Evolutionary conservation across 129 eudicot genomes (phyloP).

Genomic region (Saposhnikovia divaricata): DNA sequence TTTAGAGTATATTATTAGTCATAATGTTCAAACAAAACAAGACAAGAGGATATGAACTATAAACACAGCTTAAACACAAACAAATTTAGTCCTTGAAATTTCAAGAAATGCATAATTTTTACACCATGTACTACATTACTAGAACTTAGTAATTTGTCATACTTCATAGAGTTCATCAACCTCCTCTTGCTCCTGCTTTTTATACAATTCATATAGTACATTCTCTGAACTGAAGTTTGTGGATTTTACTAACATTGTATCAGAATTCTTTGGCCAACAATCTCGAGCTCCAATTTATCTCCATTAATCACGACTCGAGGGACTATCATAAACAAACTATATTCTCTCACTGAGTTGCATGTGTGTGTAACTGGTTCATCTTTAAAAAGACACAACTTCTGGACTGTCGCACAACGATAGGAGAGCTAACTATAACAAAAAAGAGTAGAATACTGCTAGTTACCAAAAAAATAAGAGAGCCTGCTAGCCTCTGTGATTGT

Average conservation of each 20-base stretch:
- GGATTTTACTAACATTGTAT: neutral
- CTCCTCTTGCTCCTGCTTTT: neutral
- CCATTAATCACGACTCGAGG: neutral
- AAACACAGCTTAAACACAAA: constrained; percentile 4
- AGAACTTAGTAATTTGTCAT: neutral
- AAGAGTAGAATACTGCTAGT: neutral
- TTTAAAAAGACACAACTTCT: no score
- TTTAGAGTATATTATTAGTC: neutral
- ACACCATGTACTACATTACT: neutral
- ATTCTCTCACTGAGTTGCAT: no score
- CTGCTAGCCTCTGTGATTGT: neutral
- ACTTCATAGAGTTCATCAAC: neutral
- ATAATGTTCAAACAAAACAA: neutral
- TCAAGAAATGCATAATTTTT: neutral
- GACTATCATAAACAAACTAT: neutral
- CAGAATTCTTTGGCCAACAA: neutral
- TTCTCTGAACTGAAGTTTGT: neutral
- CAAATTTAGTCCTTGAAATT: neutral
- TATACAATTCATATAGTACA: neutral
- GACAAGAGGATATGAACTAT: neutral
- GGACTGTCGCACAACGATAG: no score
- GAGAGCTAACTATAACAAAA: neutral
- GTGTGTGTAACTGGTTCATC: no score
- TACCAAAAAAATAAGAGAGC: neutral
- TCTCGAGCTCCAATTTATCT: neutral